Evolutionary conservation across 2,329 filamentous ascomycete genomes (phyloP), one percentile per base, ranked within the genome.

Genomic region (Drechslerella stenobrocha): DNA sequence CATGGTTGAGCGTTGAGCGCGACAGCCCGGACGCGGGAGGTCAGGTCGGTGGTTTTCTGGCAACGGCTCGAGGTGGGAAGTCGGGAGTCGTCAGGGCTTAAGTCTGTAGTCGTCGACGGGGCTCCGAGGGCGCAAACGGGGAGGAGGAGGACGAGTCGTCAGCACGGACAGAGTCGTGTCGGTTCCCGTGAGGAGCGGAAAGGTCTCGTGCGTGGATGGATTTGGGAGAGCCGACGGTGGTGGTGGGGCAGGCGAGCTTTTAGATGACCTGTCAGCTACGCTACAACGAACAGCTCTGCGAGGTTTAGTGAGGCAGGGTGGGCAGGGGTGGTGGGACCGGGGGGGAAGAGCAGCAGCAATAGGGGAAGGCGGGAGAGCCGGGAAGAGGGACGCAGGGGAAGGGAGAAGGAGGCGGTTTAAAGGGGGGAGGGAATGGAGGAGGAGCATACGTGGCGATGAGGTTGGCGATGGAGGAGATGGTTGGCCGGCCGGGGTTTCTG

Each of bases 261-360:
- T 40, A 73, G 73, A 44, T 76, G 76, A 28, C 76, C 70, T 50
- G 67, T 60, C 48, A 75, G 72, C 47, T 61, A 42, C 23, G 47
- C 51, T 28, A 42, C 35, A 35, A 57, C 60, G 45, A 32, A 48
- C 42, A 55, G 35, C 45, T 13, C 34, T 42, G 8, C 37, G 37
- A 42, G 37, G 35, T 26, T 53, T 24, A 42, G 56, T 69, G n/a
- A 40, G 51, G n/a, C 23, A 44, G 24, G 28, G 15, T 15, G 32
- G 23, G 30, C 5, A 9, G 24, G 13, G 15, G 28, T 2, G 23
- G 42, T 15, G 22, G 26, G 20, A 47, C 30, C n/a, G n/a, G 3
- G 23, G 32, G 18, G 23, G 28, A 37, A 42, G 37, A 20, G 9
- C 3, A 7, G 37, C 13, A n/a, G 37, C 13, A 3, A 20, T 18